These are phyloP conservation scores for Alternaria sp. DNA, from an alignment of 2,329 filamentous ascomycete genomes.

Conservation along the genomic window DNA sequence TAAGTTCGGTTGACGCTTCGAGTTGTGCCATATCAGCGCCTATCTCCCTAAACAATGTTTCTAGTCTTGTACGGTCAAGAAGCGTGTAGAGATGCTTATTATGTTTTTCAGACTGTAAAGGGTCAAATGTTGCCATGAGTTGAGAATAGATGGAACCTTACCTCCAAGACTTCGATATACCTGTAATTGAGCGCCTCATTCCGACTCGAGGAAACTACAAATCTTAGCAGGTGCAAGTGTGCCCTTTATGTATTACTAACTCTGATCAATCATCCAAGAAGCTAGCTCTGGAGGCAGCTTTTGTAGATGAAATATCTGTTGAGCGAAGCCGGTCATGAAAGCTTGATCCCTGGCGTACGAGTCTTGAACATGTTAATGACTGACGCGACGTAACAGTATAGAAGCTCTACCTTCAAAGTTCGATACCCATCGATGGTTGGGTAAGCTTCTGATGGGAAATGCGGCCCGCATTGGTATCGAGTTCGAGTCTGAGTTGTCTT, in stretches of 20 bases:
- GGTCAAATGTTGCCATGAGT: constrained; percentile 10
- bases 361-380: constrained; percentile 28
- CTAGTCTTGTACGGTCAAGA: constrained; percentile 53
- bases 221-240: constrained; percentile 22
- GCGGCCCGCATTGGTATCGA: neutral
- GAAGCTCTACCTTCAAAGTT: constrained; percentile 40
- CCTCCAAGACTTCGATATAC: constrained; percentile 45
- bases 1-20: constrained; percentile 9
- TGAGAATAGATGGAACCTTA: constrained; percentile 10
- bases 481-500: constrained; percentile 19
- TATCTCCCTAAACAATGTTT: constrained; percentile 66
- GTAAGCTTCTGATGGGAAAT: constrained; percentile 32
- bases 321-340: constrained; percentile 54
- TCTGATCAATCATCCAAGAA: constrained; percentile 55
- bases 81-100: constrained; percentile 41
- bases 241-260: constrained; percentile 20
- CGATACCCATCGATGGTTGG: constrained; percentile 44
- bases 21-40: constrained; percentile 57
- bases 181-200: constrained; percentile 49
- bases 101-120: constrained; percentile 17
- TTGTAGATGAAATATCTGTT: constrained; percentile 49
- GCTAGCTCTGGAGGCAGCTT: constrained; percentile 51
- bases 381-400: neutral
- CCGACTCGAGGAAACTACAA: constrained; percentile 39
- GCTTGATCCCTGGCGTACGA: constrained; percentile 48